phyloP scores from a whole-genome alignment of 768 basidiomycete species.

The Glaciozyma martinii region DNA sequence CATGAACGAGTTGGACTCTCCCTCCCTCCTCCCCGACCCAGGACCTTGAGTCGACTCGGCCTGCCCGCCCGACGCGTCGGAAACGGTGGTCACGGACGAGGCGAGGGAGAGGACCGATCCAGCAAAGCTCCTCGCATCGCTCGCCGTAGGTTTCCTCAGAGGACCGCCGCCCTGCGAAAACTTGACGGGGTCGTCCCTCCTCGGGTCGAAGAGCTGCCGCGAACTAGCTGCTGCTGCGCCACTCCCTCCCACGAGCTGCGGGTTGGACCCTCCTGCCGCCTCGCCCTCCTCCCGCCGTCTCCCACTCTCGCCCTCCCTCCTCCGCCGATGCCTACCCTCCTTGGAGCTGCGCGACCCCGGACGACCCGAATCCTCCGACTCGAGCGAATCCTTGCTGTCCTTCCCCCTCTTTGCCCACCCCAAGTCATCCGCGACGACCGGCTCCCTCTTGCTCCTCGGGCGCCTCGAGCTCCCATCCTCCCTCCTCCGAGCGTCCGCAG shows the following conservation, averaged over 20 bases:
- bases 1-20: slow-evolving; percentile 53
- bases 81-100: no score
- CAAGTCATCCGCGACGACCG: not conserved
- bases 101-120: not conserved
- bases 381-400: slow-evolving; percentile 16
- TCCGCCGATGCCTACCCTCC: not conserved
- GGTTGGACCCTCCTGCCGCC: not conserved
- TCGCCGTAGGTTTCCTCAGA: not conserved
- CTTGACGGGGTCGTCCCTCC: slow-evolving; percentile 74
- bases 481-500: not conserved
- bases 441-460: not conserved
- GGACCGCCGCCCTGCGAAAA: not conserved
- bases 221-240: not conserved
- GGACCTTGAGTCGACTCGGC: not conserved
- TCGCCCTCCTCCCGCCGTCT: not conserved
- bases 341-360: slow-evolving; percentile 9
- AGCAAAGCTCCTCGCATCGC: not conserved
- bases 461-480: not conserved
- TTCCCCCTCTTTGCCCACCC: not conserved
- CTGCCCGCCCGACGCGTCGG: not conserved
- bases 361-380: slow-evolving; percentile 22
- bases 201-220: slow-evolving; percentile 66
- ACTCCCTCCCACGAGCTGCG: not conserved
- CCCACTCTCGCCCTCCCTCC: not conserved
- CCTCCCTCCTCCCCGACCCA: not conserved